Evolutionary conservation across 2,329 filamentous ascomycete genomes (phyloP), one percentile per base, ranked within the genome.

Genomic region (Drechslerella coelobrocha): DNA sequence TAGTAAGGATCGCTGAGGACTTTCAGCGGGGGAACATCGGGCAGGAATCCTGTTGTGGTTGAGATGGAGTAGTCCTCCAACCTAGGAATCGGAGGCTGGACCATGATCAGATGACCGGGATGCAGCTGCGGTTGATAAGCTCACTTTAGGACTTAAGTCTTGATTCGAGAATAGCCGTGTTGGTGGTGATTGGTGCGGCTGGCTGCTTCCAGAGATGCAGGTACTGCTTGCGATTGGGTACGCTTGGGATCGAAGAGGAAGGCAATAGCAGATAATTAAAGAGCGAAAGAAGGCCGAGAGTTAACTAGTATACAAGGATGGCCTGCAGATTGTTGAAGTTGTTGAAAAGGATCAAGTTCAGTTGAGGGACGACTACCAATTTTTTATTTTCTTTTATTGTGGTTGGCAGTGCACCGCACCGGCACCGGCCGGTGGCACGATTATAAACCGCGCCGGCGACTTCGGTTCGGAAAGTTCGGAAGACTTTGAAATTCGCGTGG

Each of bases 1-100:
- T 97, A 99, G 82, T 97, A 97, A 1, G 89, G 85, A 77, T 97
- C 90, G 8, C 92, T 89, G 12, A 99, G 86, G 61, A 86, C 82
- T 72, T 90, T 87, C 73, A 97, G 83, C 43, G 94, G 94, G 34
- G 89, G 81, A 73, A 91, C 87, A 72, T 89, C 83, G 1, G 94
- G 92, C 59, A 99, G 85, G 81, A 99, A 99, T 76, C 94, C 94
- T 80, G 91, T 86, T 63, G 86, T 83, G 72, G 85, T 82, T 74
- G 89, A 90, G 79, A 92, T 86, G 80, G 89, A 90, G 81, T 95
- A 96, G 79, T 95, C 88, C 78, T 86, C 84, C 65, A 90, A 84
- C 50, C 80, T 72, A 24, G 87, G 87, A 68, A 89, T 81, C 48
- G 85, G 82, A 73, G 84, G 84, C 77, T 86, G 80, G 86, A 81